Percentiles rank a stretch among this genome's conserved stretches.
phyloP scores from a whole-genome alignment of 2,329 filamentous ascomycete genomes.

The Trichophyton rubrum region DNA sequence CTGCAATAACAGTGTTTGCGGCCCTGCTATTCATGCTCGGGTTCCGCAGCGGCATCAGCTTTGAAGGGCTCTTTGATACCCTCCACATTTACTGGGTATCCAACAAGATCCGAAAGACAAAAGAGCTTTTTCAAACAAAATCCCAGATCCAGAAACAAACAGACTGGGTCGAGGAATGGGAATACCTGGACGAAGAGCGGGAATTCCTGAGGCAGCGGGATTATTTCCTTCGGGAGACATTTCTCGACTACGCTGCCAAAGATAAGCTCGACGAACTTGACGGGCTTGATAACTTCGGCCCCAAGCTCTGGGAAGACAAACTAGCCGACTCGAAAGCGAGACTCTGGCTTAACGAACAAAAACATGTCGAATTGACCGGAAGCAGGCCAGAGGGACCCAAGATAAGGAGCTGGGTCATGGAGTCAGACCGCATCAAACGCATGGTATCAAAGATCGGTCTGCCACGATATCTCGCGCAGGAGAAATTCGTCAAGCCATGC shows the following conservation, averaged over 20 bases:
- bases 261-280: not conserved
- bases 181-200: not conserved
- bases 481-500: not conserved
- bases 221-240: not conserved
- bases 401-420: not conserved
- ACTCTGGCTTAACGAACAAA: not conserved
- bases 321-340: not conserved
- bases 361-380: not conserved
- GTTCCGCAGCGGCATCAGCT: not conserved
- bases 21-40: not conserved
- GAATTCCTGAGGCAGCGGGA: not conserved
- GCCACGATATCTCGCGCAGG: not conserved
- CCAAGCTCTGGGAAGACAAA: not conserved
- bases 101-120: not conserved
- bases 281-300: not conserved
- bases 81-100: not conserved
- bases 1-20: not conserved
- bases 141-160: not conserved
- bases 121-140: not conserved
- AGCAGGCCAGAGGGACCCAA: not conserved
- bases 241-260: not conserved
- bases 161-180: not conserved
- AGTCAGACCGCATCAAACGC: not conserved
- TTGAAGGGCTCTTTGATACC: not conserved
- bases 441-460: not conserved